Conservation (phyloP, 208 protist species). For the Zelonia costaricensis region DNA sequence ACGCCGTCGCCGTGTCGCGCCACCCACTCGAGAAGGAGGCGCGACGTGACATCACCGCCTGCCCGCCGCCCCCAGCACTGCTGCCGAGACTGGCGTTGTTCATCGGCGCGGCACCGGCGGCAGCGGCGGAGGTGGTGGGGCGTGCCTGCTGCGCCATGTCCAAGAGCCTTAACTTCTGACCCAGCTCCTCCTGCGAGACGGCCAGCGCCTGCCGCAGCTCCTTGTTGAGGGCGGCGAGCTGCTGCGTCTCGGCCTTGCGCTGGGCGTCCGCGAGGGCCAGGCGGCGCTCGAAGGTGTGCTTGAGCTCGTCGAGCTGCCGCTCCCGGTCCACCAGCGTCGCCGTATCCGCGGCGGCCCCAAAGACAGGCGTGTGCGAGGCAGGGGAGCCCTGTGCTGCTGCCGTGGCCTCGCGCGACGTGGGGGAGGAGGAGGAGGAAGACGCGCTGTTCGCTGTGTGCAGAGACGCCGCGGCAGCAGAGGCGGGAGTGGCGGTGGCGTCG, state of each 20-base stretch:
- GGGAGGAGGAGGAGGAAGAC: too few species aligned
- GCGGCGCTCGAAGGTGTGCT: slow-evolving; percentile 42
- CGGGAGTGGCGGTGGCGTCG: too few species aligned
- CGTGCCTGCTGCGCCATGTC: slow-evolving; percentile 27
- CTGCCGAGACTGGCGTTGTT: slow-evolving; percentile 3
- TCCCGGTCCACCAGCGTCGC: slow-evolving; percentile 27
- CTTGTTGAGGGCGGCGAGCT: slow-evolving; percentile 56
- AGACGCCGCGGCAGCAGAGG: too few species aligned
- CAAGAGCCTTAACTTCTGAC: slow-evolving; percentile 29
- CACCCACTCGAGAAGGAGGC: not conserved
- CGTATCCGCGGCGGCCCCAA: slow-evolving; percentile 2
- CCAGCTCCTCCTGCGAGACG: slow-evolving; percentile 55
- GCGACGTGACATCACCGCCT: slow-evolving; percentile 2
- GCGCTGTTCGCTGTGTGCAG: too few species aligned
- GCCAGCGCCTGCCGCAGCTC: slow-evolving; percentile 64
- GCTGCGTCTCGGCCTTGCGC: slow-evolving; percentile 44
- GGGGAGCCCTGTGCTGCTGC: not conserved
- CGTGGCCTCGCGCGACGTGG: too few species aligned
- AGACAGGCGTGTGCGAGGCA: not conserved
- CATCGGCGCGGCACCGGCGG: too few species aligned
- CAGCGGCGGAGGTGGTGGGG: too few species aligned
- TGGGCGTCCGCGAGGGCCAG: slow-evolving; percentile 46
- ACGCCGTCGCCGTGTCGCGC: slow-evolving; percentile 16
- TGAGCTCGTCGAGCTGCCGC: slow-evolving; percentile 41
- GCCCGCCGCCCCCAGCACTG: not conserved